Evolutionary conservation across 108 stramenopile genomes (phyloP).

Genomic region (Skeletonema potamos): DNA sequence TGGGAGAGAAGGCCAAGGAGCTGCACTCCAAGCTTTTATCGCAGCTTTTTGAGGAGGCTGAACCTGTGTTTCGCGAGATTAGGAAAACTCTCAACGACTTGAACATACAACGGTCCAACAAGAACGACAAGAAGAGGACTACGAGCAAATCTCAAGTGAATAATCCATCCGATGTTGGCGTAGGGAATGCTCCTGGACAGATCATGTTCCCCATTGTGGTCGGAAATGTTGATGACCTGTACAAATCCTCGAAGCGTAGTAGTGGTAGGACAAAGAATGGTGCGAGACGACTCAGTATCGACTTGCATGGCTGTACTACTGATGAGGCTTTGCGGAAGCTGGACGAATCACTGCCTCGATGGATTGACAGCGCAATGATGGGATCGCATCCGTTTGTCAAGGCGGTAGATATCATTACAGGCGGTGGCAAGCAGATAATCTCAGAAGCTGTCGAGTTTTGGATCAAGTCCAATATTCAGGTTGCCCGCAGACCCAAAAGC

Average conservation of each 20-base stretch:
- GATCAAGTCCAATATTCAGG: background rate
- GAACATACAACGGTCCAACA: too few species aligned
- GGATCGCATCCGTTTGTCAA: constrained; percentile 12
- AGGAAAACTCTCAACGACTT: too few species aligned
- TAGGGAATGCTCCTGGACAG: too few species aligned
- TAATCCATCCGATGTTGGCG: too few species aligned
- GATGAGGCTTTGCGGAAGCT: constrained; percentile 4
- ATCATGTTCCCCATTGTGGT: too few species aligned
- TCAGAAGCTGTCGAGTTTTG: constrained; percentile 9
- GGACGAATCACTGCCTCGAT: background rate
- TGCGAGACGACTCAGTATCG: background rate
- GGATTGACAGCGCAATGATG: constrained; percentile 7
- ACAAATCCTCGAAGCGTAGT: constrained; percentile 11
- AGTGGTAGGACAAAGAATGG: background rate
- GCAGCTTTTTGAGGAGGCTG: too few species aligned
- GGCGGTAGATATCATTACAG: constrained; percentile 7
- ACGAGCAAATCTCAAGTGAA: too few species aligned
- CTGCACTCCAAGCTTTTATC: too few species aligned
- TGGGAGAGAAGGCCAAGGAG: too few species aligned
- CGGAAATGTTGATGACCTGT: background rate
- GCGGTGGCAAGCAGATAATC: constrained; percentile 11
- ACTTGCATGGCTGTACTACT: constrained; percentile 10
- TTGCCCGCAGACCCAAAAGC: constrained; percentile 7
- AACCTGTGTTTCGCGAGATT: too few species aligned
- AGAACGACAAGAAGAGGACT: too few species aligned